Conservation (phyloP, 345 rosid genomes). For the Aquilaria yunnanensis region DNA sequence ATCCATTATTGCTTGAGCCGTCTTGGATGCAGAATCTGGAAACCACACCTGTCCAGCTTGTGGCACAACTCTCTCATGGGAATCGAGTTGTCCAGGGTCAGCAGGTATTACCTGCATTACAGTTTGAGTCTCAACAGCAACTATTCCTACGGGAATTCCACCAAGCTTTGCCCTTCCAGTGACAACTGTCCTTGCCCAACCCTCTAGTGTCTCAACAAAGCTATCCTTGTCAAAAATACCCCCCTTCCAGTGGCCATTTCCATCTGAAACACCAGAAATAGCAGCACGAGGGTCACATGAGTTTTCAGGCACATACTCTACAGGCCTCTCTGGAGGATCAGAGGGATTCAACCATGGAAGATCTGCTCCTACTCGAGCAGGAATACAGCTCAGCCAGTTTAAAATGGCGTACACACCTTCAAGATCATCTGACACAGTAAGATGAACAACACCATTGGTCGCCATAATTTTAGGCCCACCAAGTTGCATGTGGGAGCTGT, state of each 20-base stretch:
- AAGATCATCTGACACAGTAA: slow-evolving; percentile 93
- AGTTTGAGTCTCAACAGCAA: slow-evolving; percentile 98
- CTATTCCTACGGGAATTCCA: slow-evolving; percentile 96
- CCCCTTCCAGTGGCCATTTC: slow-evolving; percentile 80
- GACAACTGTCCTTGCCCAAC: slow-evolving; percentile 99
- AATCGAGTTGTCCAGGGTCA: slow-evolving; percentile 99
- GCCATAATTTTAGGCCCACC: slow-evolving; percentile 99
- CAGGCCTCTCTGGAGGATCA: slow-evolving; percentile 86
- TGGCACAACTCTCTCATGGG: slow-evolving; percentile 97
- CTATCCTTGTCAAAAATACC: slow-evolving; percentile 96
- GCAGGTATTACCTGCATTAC: slow-evolving; percentile 99
- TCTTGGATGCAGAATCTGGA: slow-evolving; percentile 97
- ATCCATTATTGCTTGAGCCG: slow-evolving; percentile 95
- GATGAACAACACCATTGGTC: slow-evolving; percentile 98
- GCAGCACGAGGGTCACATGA: slow-evolving; percentile 99
- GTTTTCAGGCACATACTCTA: slow-evolving; percentile 83
- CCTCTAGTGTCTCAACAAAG: slow-evolving; percentile 88
- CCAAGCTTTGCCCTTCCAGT: slow-evolving; percentile 99
- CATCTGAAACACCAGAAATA: slow-evolving; percentile 58
- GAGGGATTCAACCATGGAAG: slow-evolving; percentile 61
- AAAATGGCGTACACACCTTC: slow-evolving; percentile 91
- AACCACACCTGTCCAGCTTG: slow-evolving; percentile 99
- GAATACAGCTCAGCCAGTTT: slow-evolving; percentile 91
- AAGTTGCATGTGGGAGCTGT: slow-evolving; percentile 99
- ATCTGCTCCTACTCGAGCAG: slow-evolving; percentile 70